Base-by-base conservation (phyloP, 257 asterid genomes). In the Coffea canephora region DNA sequence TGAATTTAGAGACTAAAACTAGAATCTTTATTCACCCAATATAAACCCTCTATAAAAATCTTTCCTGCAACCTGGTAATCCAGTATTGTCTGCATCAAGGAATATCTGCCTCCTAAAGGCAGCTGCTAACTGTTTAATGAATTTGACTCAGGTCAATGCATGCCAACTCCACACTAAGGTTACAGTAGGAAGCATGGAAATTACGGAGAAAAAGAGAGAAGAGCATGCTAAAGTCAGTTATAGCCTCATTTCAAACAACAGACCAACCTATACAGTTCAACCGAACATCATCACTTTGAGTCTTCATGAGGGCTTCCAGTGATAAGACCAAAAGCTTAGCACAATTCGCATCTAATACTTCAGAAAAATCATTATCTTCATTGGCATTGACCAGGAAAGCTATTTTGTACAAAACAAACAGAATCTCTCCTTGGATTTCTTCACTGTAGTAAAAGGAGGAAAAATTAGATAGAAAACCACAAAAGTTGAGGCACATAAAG, bases 371-470 rank as follows among this genome's bases (percentile, higher is more conserved):
- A 82, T 82, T 83, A 72, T 86, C 94, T 86, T 74, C 82, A 85
- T 82, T 83, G 76, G 83, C 82, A 73, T 85, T 87, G 67, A 85
- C 90, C 73, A 89, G 94, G 79, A 85, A 85, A 79, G 90, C 89
- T 67, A 85, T 79, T 84, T 89, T 90, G 87, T 91, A 93, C 78
- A 95, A 77, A 79, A 92, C 92, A 81, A 92, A 95, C 87, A 93
- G 84, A 84, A 91, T 89, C 91, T 95, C 99, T 86, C 97, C 98
- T 82, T 90, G 97, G 82, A 91, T 87, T 85, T 92, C 95, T 76
- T 95, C 99, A 80, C 99, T 95, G 85, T 43, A 87, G 19, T 54
- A 39, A 81, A 39, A 79, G 77, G 83, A 80, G 69, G 77, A 81
- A 82, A 71, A 48, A 49, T n/a, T 78, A 77, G 23, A 31, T 18